Percentiles rank a stretch among this genome's conserved stretches.
phyloP scores from a whole-genome alignment of 2,329 filamentous ascomycete genomes.

The Diaporthe velutina region DNA sequence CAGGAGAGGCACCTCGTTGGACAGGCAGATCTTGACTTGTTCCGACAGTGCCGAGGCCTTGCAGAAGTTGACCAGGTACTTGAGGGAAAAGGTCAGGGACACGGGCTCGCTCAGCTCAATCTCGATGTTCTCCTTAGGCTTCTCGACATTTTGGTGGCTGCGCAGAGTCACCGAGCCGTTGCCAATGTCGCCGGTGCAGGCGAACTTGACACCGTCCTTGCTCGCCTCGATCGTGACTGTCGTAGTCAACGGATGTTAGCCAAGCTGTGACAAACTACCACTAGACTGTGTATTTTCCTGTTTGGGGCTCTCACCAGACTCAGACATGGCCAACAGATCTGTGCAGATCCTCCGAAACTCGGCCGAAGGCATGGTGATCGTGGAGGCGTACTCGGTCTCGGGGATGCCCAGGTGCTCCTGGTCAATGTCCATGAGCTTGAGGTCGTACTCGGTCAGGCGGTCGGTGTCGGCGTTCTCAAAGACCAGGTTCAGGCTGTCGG shows the following conservation, averaged over 20 bases:
- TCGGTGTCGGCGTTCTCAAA: constrained; percentile 94
- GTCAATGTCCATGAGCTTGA: constrained; percentile 99
- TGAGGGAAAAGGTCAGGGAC: constrained; percentile 95
- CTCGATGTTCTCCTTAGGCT: constrained; percentile 85
- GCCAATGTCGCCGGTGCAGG: constrained; percentile 93
- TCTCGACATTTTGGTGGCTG: constrained; percentile 89
- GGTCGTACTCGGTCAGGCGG: constrained; percentile 97
- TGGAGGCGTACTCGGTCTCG: constrained; percentile 97
- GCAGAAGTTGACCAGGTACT: constrained; percentile 99
- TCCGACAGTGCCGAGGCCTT: constrained; percentile 89
- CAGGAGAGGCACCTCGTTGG: constrained; percentile 93
- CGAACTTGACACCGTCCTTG: constrained; percentile 98
- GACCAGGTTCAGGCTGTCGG: constrained; percentile 93
- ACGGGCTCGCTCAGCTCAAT: constrained; percentile 95
- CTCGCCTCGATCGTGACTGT: constrained; percentile 93
- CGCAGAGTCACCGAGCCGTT: constrained; percentile 94
- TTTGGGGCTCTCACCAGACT: constrained; percentile 79
- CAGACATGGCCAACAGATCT: constrained; percentile 91
- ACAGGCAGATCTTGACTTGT: constrained; percentile 91
- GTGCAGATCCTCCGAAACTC: constrained; percentile 97
- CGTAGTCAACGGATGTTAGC: constrained; percentile 1
- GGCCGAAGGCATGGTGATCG: constrained; percentile 85
- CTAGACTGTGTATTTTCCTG: neutral
- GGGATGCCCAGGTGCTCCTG: constrained; percentile 99
- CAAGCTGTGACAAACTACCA: neutral